phyloP scores from a whole-genome alignment of 2,329 filamentous ascomycete genomes.

The Pseudocercospora macadamiae region DNA sequence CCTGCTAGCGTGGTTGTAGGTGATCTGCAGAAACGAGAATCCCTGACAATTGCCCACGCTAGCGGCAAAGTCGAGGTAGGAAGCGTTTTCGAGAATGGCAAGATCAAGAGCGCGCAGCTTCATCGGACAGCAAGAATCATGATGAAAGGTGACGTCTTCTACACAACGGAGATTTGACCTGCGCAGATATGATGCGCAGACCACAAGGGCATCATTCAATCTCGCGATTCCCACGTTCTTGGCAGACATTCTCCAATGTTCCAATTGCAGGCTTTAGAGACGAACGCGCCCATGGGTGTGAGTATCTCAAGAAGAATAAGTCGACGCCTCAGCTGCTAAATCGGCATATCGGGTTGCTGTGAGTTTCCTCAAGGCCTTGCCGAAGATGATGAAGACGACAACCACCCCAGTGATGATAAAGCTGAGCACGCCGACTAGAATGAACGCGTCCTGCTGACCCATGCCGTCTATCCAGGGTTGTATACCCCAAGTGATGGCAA shows the following conservation, averaged over 20 bases:
- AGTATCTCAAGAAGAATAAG: not conserved
- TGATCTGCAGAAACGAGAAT: slow-evolving; percentile 23
- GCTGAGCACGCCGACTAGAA: slow-evolving; percentile 53
- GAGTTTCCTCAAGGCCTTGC: slow-evolving; percentile 51
- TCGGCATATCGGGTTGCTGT: slow-evolving; percentile 37
- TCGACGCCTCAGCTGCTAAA: not conserved
- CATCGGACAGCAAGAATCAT: slow-evolving; percentile 35
- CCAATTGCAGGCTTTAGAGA: too few species aligned
- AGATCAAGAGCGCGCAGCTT: slow-evolving; percentile 33
- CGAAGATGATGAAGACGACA: too few species aligned
- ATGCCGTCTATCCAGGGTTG: slow-evolving; percentile 49
- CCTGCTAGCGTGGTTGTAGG: slow-evolving; percentile 24
- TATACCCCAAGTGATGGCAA: too few species aligned
- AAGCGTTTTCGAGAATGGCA: slow-evolving; percentile 28
- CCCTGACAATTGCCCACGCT: slow-evolving; percentile 34
- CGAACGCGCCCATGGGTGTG: too few species aligned
- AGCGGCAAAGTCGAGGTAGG: slow-evolving; percentile 36
- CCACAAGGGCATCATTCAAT: too few species aligned
- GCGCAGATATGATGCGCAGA: not conserved
- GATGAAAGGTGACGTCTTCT: slow-evolving; percentile 38
- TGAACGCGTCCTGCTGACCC: slow-evolving; percentile 51
- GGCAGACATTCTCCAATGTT: too few species aligned
- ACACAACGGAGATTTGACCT: slow-evolving; percentile 17
- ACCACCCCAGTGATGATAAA: slow-evolving; percentile 54
- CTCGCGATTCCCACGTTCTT: too few species aligned